Percentiles rank a stretch among this genome's conserved stretches.
phyloP scores from a whole-genome alignment of 2,329 filamentous ascomycete genomes.

The Mycocentrospora acerina region DNA sequence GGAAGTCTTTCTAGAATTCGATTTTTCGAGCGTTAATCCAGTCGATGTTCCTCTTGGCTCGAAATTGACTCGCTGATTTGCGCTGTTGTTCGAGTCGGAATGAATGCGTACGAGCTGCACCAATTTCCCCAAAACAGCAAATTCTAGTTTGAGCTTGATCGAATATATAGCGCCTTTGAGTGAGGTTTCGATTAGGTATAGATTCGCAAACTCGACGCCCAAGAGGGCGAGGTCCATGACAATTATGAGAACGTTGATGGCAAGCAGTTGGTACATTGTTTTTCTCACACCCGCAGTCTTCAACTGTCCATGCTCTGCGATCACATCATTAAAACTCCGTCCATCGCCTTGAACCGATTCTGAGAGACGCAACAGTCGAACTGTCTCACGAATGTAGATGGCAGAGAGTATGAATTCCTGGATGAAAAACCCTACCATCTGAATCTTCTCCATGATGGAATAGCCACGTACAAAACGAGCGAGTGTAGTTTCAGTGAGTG shows the following conservation, averaged over 20 bases:
- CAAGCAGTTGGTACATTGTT: conserved; percentile 38
- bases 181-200: conserved; percentile 39
- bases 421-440: conserved; percentile 47
- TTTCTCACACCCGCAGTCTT: conserved; percentile 23
- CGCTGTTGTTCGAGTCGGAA: conserved; percentile 19
- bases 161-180: conserved; percentile 48
- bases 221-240: conserved; percentile 33
- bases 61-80: conserved; percentile 3
- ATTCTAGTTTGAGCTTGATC: conserved; percentile 57
- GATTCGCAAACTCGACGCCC: conserved; percentile 33
- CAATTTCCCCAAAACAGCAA: conserved; percentile 54
- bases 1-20: conserved; percentile 10
- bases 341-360: conserved; percentile 27
- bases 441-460: conserved; percentile 48
- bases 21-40: conserved; percentile 20
- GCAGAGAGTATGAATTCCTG: conserved; percentile 45
- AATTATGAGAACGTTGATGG: conserved; percentile 39
- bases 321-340: conserved; percentile 35
- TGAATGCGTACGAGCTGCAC: conserved; percentile 37
- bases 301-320: conserved; percentile 16
- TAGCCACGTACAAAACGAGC: conserved; percentile 39
- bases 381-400: conserved; percentile 57
- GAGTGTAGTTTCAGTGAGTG: conserved; percentile 18
- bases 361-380: conserved; percentile 46
- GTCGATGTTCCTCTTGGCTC: conserved; percentile 11